These are phyloP conservation scores for Xylaria sp. DNA, from an alignment of 2,329 filamentous ascomycete species.

Conservation along the genomic window DNA sequence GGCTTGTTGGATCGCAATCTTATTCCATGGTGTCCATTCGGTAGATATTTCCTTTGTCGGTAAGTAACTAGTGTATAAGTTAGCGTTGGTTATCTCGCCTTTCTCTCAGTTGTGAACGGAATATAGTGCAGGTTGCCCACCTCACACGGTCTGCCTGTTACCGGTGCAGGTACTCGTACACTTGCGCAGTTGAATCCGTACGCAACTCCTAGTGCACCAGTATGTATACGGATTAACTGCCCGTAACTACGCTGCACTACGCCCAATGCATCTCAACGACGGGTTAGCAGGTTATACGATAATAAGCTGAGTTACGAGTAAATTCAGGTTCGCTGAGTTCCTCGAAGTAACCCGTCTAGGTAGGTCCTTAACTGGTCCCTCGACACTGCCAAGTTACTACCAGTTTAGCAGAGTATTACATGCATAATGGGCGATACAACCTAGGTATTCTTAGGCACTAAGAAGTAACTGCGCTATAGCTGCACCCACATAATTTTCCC, in stretches of 20 bases:
- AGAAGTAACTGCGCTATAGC: neutral
- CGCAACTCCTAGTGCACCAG: neutral
- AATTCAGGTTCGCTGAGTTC: neutral
- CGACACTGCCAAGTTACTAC: no score
- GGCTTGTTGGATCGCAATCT: neutral
- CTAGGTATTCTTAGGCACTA: conserved; percentile 8
- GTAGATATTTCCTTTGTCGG: neutral
- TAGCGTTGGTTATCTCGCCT: no score
- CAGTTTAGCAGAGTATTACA: conserved; percentile 5
- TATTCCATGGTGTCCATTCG: neutral
- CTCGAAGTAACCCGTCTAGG: neutral
- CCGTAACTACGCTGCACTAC: neutral
- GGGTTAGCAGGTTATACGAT: no score
- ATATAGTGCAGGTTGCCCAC: no score
- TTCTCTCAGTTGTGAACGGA: no score
- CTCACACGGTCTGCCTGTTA: no score
- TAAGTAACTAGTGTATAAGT: neutral
- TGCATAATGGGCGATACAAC: conserved; percentile 14
- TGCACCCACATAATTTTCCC: neutral
- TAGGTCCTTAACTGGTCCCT: neutral
- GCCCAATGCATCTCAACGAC: neutral
- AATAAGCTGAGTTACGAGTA: no score
- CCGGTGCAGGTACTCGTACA: no score
- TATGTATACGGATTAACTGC: neutral
- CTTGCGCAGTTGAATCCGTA: neutral